Conservation (phyloP, 2,329 filamentous ascomycete species). For the Arthroderma sp. region DNA sequence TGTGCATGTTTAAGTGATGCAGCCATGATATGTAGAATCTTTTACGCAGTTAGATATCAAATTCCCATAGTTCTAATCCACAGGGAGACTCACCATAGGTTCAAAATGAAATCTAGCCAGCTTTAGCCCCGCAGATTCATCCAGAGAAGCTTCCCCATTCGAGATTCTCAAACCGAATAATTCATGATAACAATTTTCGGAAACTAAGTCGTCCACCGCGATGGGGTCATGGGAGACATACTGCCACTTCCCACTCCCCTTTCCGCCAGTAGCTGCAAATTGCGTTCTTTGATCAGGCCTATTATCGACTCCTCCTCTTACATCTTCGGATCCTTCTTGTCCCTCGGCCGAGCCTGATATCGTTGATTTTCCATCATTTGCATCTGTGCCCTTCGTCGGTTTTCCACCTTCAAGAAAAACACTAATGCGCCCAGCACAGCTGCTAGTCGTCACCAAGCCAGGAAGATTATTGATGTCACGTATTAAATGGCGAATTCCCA, state of each 20-base stretch:
- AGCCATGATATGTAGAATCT: conserved; percentile 83
- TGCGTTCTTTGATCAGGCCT: conserved; percentile 13
- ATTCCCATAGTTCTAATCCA: conserved; percentile 3
- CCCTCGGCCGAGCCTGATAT: neutral
- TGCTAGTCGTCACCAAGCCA: conserved; percentile 81
- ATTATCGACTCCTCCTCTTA: conserved; percentile 5
- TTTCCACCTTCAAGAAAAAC: conserved; percentile 71
- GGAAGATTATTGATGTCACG: conserved; percentile 59
- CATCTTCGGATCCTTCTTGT: conserved; percentile 5
- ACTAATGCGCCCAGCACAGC: conserved; percentile 75
- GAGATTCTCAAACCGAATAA: conserved; percentile 33
- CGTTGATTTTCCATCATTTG: neutral
- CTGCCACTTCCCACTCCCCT: conserved; percentile 74
- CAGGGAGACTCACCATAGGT: conserved; percentile 58
- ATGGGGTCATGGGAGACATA: conserved; percentile 76
- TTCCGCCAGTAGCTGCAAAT: conserved; percentile 59
- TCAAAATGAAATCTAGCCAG: conserved; percentile 82
- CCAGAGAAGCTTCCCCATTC: conserved; percentile 18
- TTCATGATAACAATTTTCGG: conserved; percentile 22
- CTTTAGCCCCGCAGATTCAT: conserved; percentile 35
- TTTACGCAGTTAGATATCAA: neutral
- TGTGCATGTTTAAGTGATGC: conserved; percentile 65
- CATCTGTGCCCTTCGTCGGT: conserved; percentile 4
- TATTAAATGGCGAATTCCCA: conserved; percentile 63
- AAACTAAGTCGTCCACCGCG: conserved; percentile 11